Evolutionary conservation across 192 early-diverging fungal genomes (phyloP).

Genomic region (Phycomyces blakesleeanus): DNA sequence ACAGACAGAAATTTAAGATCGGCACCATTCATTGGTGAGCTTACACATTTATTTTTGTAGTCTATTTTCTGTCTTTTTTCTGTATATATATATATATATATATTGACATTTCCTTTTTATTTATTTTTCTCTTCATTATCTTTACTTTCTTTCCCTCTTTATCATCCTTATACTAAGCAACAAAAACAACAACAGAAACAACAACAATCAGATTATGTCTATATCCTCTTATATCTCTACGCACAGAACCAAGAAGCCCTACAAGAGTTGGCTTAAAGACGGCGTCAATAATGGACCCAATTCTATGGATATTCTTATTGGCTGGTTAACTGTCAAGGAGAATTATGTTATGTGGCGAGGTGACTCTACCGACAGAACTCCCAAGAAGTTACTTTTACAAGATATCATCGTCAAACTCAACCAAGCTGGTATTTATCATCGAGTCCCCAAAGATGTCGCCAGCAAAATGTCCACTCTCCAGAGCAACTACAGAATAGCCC

Average conservation of each 20-base stretch:
- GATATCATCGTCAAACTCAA: constrained; percentile 9
- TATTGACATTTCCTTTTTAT: no score
- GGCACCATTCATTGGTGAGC: no score
- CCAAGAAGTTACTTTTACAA: constrained; percentile 11
- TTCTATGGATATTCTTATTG: constrained; percentile 14
- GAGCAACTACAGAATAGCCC: constrained; percentile 9
- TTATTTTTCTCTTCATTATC: no score
- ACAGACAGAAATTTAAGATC: no score
- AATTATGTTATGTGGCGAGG: constrained; percentile 12
- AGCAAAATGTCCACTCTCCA: constrained; percentile 13
- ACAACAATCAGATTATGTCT: no score
- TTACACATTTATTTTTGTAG: no score
- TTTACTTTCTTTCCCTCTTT: no score
- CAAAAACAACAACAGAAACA: no score
- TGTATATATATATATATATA: no score
- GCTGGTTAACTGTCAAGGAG: constrained; percentile 4
- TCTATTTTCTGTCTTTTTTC: no score
- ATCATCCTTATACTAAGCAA: no score
- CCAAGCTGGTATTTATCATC: constrained; percentile 16
- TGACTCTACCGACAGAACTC: constrained; percentile 3
- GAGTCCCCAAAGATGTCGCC: constrained; percentile 14
- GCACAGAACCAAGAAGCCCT: constrained; percentile 7
- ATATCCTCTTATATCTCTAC: no score
- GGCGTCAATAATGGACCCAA: constrained; percentile 8
- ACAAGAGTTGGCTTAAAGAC: constrained; percentile 21